Percentiles rank a stretch among this genome's conserved stretches.
Conservation (phyloP, 345 rosid genomes). For the Eucalyptus shirleyi region DNA sequence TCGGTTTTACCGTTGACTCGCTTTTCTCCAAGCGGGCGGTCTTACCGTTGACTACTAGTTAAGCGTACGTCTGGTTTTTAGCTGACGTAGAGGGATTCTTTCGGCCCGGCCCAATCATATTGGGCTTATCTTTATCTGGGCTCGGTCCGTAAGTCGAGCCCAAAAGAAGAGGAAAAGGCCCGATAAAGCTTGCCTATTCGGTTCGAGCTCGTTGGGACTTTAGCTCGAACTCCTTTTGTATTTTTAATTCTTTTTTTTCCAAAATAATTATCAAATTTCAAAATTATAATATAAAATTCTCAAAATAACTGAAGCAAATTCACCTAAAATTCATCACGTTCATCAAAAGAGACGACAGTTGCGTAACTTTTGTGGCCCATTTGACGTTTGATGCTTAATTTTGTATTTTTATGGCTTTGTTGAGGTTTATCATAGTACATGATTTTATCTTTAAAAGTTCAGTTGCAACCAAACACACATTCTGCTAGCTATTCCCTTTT, state of each 20-base stretch:
- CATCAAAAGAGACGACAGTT: neutral
- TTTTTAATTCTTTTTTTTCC: neutral
- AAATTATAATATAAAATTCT: neutral
- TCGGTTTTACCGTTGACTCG: neutral
- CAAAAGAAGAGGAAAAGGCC: neutral
- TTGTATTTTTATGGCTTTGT: neutral
- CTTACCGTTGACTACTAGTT: neutral
- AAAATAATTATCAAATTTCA: neutral
- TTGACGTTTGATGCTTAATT: neutral
- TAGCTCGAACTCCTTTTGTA: neutral
- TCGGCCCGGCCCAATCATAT: neutral
- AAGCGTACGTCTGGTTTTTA: too few species aligned
- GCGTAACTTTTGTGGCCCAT: neutral
- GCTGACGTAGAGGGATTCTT: neutral
- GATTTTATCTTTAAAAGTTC: neutral
- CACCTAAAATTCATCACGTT: neutral
- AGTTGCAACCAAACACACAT: too few species aligned
- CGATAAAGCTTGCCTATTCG: neutral
- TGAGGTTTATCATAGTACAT: neutral
- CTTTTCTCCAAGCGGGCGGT: neutral
- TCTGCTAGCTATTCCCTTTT: too few species aligned
- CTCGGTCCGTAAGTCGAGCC: neutral
- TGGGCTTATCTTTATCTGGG: neutral
- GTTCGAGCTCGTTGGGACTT: neutral
- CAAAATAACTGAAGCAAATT: neutral